Percentiles rank a stretch among this genome's conserved stretches.
Evolutionary conservation across 2,329 filamentous ascomycete genomes (phyloP).

Genomic region (Aureobasidium sp.): DNA sequence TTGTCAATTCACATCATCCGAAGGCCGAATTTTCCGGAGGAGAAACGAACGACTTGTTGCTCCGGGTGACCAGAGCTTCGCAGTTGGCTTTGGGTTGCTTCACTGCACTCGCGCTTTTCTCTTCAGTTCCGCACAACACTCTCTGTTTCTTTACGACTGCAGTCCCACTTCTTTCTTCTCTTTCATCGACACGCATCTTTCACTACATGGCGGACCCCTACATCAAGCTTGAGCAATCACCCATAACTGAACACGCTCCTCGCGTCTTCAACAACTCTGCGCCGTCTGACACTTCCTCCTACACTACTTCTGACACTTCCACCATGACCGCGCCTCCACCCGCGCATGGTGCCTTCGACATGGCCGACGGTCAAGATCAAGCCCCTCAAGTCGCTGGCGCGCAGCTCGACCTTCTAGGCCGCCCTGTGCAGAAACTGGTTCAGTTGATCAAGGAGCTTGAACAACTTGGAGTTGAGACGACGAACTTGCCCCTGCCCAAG

Average conservation of each 20-base stretch:
- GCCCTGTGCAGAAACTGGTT: constrained; percentile 56
- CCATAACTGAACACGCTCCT: neutral
- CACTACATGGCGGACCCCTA: neutral
- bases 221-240: neutral
- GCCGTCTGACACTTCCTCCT: neutral
- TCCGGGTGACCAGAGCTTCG: neutral
- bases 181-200: neutral
- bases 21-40: neutral
- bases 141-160: neutral
- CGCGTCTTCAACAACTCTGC: neutral
- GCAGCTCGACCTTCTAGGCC: constrained; percentile 45
- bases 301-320: neutral
- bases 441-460: constrained; percentile 60
- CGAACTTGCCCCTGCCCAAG: constrained; percentile 60
- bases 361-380: neutral
- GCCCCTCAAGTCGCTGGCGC: too few relatives aligned
- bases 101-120: neutral
- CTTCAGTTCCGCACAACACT: neutral
- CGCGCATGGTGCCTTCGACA: neutral
- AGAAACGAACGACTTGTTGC: neutral
- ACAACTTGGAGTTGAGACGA: constrained; percentile 62
- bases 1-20: neutral
- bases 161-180: neutral
- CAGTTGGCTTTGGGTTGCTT: neutral
- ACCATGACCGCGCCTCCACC: neutral